Evolutionary conservation across 75 land plant genomes (phyloP).

Genomic region (Picea sitchensis): DNA sequence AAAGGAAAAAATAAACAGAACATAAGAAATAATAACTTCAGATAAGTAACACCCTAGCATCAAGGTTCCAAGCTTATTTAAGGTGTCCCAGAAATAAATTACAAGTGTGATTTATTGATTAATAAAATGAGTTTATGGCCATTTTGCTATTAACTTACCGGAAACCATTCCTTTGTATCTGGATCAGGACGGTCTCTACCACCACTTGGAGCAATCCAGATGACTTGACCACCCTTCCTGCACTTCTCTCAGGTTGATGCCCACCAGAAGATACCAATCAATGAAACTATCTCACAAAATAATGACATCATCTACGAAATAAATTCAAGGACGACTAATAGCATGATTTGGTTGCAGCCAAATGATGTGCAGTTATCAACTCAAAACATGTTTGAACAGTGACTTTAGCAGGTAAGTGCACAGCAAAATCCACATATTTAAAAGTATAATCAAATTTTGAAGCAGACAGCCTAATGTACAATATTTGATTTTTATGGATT

Average conservation of each 20-base stretch:
- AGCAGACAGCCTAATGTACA: no score
- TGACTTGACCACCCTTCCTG: conserved; percentile 77
- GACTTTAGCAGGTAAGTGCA: no score
- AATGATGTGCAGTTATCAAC: background rate
- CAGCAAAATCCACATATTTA: no score
- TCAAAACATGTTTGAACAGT: no score
- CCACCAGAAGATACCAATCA: conserved; percentile 3
- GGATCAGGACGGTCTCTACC: conserved; percentile 95
- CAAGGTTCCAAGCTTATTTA: background rate
- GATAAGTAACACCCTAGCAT: background rate
- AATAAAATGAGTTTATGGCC: background rate
- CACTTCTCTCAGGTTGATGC: background rate
- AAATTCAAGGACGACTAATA: background rate
- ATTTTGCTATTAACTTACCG: conserved; percentile 49
- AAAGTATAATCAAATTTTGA: no score
- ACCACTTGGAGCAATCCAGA: conserved; percentile 99
- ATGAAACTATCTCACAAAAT: background rate
- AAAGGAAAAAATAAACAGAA: background rate
- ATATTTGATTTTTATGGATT: no score
- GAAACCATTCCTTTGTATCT: conserved; percentile 67
- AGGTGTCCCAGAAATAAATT: background rate
- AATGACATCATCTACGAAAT: background rate
- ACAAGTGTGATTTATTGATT: background rate
- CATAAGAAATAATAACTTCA: background rate
- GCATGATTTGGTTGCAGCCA: background rate